A percentile compares a stretch with the other conserved stretches of the same genome.
Evolutionary conservation across 805 yeast species (phyloP).

Genomic region (Schizosaccharomyces octosporus): DNA sequence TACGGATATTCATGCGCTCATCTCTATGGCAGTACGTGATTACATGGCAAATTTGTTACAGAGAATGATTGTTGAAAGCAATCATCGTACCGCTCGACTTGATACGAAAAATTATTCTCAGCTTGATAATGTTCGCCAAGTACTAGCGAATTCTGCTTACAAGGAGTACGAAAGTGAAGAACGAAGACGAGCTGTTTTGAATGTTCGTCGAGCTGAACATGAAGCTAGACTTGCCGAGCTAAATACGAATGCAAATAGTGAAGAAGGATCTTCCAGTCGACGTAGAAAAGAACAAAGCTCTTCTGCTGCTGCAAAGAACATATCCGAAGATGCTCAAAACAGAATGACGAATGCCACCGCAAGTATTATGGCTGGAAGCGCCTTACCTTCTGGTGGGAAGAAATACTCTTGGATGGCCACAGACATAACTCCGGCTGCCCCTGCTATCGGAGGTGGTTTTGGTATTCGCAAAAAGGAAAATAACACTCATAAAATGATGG

Average conservation of each 20-base stretch:
- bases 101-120: background rate
- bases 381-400: background rate
- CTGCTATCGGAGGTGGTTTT: conserved; percentile 1
- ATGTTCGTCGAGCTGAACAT: background rate
- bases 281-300: background rate
- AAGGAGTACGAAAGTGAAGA: conserved; percentile 1
- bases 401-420: conserved; percentile 1
- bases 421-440: background rate
- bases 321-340: conserved; percentile 1
- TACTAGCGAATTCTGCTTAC: background rate
- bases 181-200: background rate
- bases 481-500: background rate
- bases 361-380: background rate
- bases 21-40: background rate
- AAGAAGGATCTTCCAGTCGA: background rate
- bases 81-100: background rate
- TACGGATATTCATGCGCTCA: background rate
- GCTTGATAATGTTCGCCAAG: background rate
- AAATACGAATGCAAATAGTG: background rate
- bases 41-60: background rate
- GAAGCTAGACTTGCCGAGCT: conserved; percentile 1
- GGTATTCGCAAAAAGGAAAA: background rate
- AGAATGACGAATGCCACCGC: conserved; percentile 1
- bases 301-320: background rate
- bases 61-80: background rate